Evolutionary conservation across 495 filamentous ascomycete genomes (phyloP).

Genomic region (Aspergillus egyptiacus): DNA sequence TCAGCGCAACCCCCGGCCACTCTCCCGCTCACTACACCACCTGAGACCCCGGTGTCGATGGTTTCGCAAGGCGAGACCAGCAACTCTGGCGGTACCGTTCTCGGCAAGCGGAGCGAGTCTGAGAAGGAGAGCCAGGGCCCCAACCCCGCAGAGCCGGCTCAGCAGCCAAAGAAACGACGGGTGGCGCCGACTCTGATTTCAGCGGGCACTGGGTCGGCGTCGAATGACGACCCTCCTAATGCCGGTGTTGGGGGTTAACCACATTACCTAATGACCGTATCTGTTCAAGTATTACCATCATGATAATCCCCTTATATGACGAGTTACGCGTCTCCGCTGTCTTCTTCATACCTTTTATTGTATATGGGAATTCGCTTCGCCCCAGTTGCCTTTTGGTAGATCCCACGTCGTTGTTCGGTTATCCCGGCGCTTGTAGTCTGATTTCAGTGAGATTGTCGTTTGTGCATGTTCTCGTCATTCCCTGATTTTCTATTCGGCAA

Average conservation of each 20-base stretch:
- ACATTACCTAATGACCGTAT: too few relatives aligned
- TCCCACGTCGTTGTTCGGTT: too few relatives aligned
- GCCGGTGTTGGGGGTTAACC: constrained; percentile 13
- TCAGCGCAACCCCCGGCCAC: constrained; percentile 51
- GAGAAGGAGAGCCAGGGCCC: constrained; percentile 54
- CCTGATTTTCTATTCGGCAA: not conserved
- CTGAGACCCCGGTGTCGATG: constrained; percentile 62
- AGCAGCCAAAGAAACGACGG: constrained; percentile 64
- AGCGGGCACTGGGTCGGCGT: constrained; percentile 11
- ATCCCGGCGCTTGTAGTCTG: too few relatives aligned
- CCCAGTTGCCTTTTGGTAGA: too few relatives aligned
- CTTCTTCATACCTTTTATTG: too few relatives aligned
- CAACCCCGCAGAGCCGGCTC: constrained; percentile 28
- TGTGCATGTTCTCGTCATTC: too few relatives aligned
- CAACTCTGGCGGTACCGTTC: constrained; percentile 37
- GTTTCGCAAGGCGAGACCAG: constrained; percentile 38
- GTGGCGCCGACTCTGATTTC: constrained; percentile 69
- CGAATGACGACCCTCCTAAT: constrained; percentile 19
- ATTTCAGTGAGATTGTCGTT: too few relatives aligned
- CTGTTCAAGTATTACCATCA: not conserved
- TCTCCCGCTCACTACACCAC: constrained; percentile 67
- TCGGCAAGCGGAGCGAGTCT: constrained; percentile 54
- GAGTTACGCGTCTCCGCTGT: too few relatives aligned
- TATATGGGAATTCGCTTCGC: too few relatives aligned
- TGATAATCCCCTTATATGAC: too few relatives aligned